Conservation (phyloP, 768 basidiomycete genomes). For the Tricholoma furcatifolium region DNA sequence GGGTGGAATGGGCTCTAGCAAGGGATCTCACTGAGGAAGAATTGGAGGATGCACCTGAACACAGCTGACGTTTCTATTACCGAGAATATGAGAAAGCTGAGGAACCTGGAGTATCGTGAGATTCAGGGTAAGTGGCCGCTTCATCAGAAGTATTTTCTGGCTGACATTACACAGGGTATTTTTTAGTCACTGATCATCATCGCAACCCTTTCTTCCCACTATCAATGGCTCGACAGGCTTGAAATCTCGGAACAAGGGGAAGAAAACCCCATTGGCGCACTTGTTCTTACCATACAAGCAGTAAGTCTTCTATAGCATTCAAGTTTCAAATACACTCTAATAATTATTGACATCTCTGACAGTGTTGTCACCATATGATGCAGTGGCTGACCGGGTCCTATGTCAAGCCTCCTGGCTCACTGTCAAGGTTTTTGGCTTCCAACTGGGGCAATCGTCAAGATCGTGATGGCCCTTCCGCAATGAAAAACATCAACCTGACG, state of each 20-base stretch:
- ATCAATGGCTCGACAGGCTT: neutral
- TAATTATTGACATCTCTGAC: neutral
- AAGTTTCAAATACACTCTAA: too few species aligned
- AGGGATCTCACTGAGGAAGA: neutral
- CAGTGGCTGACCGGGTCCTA: neutral
- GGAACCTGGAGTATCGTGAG: neutral
- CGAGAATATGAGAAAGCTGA: neutral
- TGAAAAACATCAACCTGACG: neutral
- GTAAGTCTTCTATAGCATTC: neutral
- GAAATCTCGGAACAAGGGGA: neutral
- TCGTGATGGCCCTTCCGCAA: neutral
- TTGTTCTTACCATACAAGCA: neutral
- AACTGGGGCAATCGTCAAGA: neutral
- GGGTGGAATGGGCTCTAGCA: neutral
- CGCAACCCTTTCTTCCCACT: neutral
- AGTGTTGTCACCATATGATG: neutral
- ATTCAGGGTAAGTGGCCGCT: neutral
- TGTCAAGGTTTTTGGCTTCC: neutral
- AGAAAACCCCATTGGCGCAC: neutral
- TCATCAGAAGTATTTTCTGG: neutral
- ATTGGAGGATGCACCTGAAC: neutral
- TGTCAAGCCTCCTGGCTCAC: neutral
- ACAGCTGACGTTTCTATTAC: neutral
- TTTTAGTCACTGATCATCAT: neutral
- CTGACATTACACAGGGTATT: neutral